phyloP scores from a whole-genome alignment of 2,329 filamentous ascomycete genomes.

The Aspergillus persii region DNA sequence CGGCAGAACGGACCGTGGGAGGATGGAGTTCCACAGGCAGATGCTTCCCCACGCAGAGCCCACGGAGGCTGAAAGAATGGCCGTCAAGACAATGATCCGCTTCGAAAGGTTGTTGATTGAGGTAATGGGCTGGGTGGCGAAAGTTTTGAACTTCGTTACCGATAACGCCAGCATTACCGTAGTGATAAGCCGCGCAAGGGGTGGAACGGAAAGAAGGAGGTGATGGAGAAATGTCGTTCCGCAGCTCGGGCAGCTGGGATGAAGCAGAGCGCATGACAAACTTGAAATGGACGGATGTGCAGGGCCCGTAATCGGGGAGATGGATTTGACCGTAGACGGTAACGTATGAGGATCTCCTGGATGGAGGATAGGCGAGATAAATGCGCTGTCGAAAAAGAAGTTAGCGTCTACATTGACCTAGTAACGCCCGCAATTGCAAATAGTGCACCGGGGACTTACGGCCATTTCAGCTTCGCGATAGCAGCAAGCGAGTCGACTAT shows the following conservation, averaged over 20 bases:
- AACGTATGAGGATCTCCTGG: slow-evolving; percentile 59
- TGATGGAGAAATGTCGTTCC: slow-evolving; percentile 82
- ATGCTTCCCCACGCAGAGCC: slow-evolving; percentile 85
- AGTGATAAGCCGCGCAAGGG: slow-evolving; percentile 68
- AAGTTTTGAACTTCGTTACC: slow-evolving; percentile 63
- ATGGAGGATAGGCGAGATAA: slow-evolving; percentile 82
- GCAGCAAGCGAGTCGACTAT: slow-evolving; percentile 78
- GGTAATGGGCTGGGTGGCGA: slow-evolving; percentile 68
- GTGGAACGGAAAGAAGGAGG: slow-evolving; percentile 79
- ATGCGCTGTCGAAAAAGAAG: slow-evolving; percentile 54
- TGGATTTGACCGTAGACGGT: slow-evolving; percentile 64
- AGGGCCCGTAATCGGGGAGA: slow-evolving; percentile 74
- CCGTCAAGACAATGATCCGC: slow-evolving; percentile 68
- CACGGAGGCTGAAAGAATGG: slow-evolving; percentile 78
- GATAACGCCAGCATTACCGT: slow-evolving; percentile 67
- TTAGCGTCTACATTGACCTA: background rate
- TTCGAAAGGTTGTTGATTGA: slow-evolving; percentile 66
- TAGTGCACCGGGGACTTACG: slow-evolving; percentile 53
- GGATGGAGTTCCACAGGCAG: slow-evolving; percentile 79
- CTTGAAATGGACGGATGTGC: slow-evolving; percentile 84
- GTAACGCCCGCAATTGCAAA: background rate
- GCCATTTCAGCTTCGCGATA: slow-evolving; percentile 81
- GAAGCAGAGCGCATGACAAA: slow-evolving; percentile 84
- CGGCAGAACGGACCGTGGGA: slow-evolving; percentile 72
- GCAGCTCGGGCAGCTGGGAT: slow-evolving; percentile 85